These are phyloP conservation scores for Westerdykella aurantiaca DNA, from an alignment of 2,329 filamentous ascomycete species.

Conservation along the genomic window DNA sequence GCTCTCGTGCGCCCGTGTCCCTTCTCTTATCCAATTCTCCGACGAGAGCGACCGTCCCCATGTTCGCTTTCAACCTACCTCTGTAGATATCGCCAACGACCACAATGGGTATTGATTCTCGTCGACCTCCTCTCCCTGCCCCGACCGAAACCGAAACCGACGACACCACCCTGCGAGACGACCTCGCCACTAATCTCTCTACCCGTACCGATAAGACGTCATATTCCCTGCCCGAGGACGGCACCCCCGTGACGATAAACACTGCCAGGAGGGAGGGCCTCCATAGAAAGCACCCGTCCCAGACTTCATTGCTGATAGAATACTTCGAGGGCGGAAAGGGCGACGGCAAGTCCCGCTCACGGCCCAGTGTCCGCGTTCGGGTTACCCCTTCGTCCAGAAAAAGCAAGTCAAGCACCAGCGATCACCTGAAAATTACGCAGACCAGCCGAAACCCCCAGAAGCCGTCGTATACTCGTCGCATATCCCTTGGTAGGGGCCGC, in stretches of 20 bases:
- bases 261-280: conserved; percentile 61
- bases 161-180: conserved; percentile 42
- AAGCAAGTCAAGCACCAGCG: conserved; percentile 52
- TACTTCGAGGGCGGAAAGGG: conserved; percentile 83
- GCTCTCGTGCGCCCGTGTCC: conserved; percentile 5
- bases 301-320: conserved; percentile 88
- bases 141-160: conserved; percentile 67
- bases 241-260: conserved; percentile 85
- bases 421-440: conserved; percentile 83
- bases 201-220: conserved; percentile 63
- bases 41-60: conserved; percentile 15
- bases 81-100: conserved; percentile 27
- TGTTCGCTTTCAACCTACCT: conserved; percentile 23
- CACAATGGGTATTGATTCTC: conserved; percentile 42
- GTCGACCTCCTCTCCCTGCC: conserved; percentile 63
- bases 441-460: conserved; percentile 63
- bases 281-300: conserved; percentile 57
- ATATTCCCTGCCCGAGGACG: conserved; percentile 78
- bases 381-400: conserved; percentile 65
- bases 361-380: conserved; percentile 74
- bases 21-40: neutral
- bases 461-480: conserved; percentile 62
- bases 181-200: conserved; percentile 62
- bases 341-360: conserved; percentile 55
- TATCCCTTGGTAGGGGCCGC: conserved; percentile 53